Percentiles rank a stretch among this genome's conserved stretches.
Conservation (phyloP, 2,329 filamentous ascomycete species). For the Trichoderma gracile region DNA sequence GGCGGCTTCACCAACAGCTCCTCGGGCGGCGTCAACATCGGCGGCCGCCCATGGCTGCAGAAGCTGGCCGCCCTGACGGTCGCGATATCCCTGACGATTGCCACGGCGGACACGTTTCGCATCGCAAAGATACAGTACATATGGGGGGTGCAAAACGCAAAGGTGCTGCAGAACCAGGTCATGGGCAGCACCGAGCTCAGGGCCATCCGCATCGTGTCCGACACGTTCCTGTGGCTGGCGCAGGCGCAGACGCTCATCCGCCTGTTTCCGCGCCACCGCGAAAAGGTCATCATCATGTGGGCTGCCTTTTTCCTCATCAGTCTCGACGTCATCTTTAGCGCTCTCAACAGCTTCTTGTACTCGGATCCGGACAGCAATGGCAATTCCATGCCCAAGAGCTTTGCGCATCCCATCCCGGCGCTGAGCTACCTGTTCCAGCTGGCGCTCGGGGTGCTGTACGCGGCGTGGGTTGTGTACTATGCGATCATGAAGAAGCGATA, state of each 20-base stretch:
- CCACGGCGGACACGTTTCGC: slow-evolving; percentile 85
- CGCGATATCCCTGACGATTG: slow-evolving; percentile 85
- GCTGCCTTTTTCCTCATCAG: slow-evolving; percentile 92
- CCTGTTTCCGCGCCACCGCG: slow-evolving; percentile 91
- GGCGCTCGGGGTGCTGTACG: slow-evolving; percentile 82
- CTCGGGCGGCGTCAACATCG: slow-evolving; percentile 77
- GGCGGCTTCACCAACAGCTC: slow-evolving; percentile 86
- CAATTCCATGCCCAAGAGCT: slow-evolving; percentile 67
- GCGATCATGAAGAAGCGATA: slow-evolving; percentile 88
- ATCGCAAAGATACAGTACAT: slow-evolving; percentile 82
- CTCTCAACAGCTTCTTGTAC: slow-evolving; percentile 80
- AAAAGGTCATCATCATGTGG: slow-evolving; percentile 99
- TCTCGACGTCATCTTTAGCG: slow-evolving; percentile 86
- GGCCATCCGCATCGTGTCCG: slow-evolving; percentile 87
- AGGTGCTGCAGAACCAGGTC: slow-evolving; percentile 72
- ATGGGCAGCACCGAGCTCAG: slow-evolving; percentile 84
- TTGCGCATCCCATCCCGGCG: slow-evolving; percentile 87
- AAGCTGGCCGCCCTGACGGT: slow-evolving; percentile 74
- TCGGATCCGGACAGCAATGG: slow-evolving; percentile 52
- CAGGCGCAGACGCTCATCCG: slow-evolving; percentile 96
- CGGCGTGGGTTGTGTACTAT: slow-evolving; percentile 93
- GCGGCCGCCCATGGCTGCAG: slow-evolving; percentile 90
- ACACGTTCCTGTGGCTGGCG: slow-evolving; percentile 95
- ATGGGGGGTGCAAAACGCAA: slow-evolving; percentile 76
- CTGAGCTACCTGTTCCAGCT: slow-evolving; percentile 89